phyloP scores from a whole-genome alignment of 345 rosid genomes.

The Citrus medica region DNA sequence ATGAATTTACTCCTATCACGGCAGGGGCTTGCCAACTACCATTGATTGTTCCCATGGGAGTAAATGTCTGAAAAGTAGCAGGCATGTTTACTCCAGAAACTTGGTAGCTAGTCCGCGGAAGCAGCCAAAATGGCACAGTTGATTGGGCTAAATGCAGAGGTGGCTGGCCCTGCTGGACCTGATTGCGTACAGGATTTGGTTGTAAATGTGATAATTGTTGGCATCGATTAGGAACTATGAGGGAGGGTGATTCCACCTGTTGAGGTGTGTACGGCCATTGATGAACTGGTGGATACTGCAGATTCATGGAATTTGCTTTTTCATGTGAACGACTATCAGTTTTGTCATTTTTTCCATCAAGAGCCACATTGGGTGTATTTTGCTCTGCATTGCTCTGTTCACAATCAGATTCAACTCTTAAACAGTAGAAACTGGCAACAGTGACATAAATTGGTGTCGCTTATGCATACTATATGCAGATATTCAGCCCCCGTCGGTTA shows the following conservation, averaged over 20 bases:
- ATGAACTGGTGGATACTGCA: slow-evolving; percentile 21
- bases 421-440: background rate
- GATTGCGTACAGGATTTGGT: slow-evolving; percentile 10
- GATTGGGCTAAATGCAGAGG: slow-evolving; percentile 17
- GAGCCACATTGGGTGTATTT: slow-evolving; percentile 8
- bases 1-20: slow-evolving; percentile 19
- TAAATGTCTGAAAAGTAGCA: slow-evolving; percentile 20
- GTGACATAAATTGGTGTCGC: background rate
- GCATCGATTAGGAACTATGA: slow-evolving; percentile 9
- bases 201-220: slow-evolving; percentile 17
- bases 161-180: slow-evolving; percentile 16
- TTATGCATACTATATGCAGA: background rate
- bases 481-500: background rate
- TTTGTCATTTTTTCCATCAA: slow-evolving; percentile 17
- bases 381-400: slow-evolving; percentile 26
- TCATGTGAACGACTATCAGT: slow-evolving; percentile 17
- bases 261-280: slow-evolving; percentile 23
- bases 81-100: slow-evolving; percentile 17
- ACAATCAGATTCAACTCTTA: slow-evolving; percentile 11
- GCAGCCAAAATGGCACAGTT: slow-evolving; percentile 27
- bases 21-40: slow-evolving; percentile 22
- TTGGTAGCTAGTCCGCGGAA: slow-evolving; percentile 21
- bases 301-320: slow-evolving; percentile 13
- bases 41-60: slow-evolving; percentile 18
- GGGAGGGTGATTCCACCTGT: slow-evolving; percentile 15